phyloP scores from a whole-genome alignment of 768 basidiomycete species.

The Termitomyces sp. region DNA sequence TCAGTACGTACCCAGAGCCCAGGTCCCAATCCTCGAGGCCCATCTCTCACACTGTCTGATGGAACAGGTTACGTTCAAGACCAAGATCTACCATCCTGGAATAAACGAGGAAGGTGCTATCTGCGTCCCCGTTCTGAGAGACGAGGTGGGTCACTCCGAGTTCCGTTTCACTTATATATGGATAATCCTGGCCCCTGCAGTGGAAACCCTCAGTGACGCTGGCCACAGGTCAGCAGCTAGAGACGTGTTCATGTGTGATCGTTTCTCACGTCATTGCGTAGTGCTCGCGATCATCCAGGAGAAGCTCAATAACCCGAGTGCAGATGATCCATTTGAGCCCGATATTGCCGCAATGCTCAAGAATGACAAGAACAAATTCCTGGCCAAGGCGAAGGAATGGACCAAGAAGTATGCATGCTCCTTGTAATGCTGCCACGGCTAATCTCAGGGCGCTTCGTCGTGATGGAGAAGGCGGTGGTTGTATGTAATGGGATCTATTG shows the following conservation, averaged over 20 bases:
- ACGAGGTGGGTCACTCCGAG: constrained; percentile 56
- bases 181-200: constrained; percentile 30
- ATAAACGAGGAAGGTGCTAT: constrained; percentile 87
- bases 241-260: neutral
- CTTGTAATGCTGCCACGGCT: neutral
- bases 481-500: neutral
- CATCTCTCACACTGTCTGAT: constrained; percentile 6
- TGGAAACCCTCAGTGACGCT: constrained; percentile 83
- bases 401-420: constrained; percentile 66
- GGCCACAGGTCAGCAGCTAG: constrained; percentile 47
- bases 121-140: constrained; percentile 77
- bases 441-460: neutral
- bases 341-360: constrained; percentile 83
- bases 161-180: neutral
- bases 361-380: constrained; percentile 70
- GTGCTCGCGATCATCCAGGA: constrained; percentile 75
- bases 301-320: constrained; percentile 82
- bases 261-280: constrained; percentile 19
- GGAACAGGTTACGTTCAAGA: constrained; percentile 53
- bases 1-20: constrained; percentile 36
- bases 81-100: constrained; percentile 87
- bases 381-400: constrained; percentile 73
- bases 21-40: constrained; percentile 1
- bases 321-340: constrained; percentile 86
- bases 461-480: too few species aligned